Evolutionary conservation across 176 grass and related monocot species (phyloP), one percentile per base, ranked within the genome.

Genomic region (Carex pumila): DNA sequence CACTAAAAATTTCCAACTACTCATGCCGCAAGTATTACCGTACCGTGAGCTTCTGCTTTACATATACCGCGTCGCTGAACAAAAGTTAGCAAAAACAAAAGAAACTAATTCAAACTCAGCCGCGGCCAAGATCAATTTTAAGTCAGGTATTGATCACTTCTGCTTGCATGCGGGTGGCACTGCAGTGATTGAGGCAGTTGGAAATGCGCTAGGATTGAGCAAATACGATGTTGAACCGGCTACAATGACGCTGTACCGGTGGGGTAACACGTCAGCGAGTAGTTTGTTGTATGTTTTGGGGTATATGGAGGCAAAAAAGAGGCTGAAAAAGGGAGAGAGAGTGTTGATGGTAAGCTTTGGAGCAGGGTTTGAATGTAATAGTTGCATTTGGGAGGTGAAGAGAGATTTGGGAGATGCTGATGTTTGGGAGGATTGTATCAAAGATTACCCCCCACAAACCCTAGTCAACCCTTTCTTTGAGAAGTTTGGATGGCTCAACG

Each of bases 21-120:
- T 89, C 13, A 78, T 71, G 32, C 41, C 68, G 1, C 34, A 80
- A 30, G 72, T 89, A 41, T 66, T 89, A 53, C 84, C 88, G 1
- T 82, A 65, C n/a, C 25, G 49, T 18, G 88, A 92, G 39, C 85
- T 89, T 10, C 54, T 87, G 13, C 84, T 34, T 0, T 87, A 41
- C 47, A 7, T 66, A 0, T 83, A 50, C 41, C 62, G 81, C 1
- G 9, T 68, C 18, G 5, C 13, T n/a, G n/a, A 30, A 37, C 39
- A 83, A 45, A 83, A 53, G 41, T 6, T 52, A 30, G 12, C 6
- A 3, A 83, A 83, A 69, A 18, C 21, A 30, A 36, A 83, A 55
- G 61, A 41, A 2, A 68, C 30, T 13, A 68, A 17, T 13, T 29
- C 39, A 32, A 53, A 55, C 49, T 65, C 60, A 0, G 61, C 64